Base-by-base conservation (phyloP, 1,139 yeast species). In the Candida frijolesensis region DNA sequence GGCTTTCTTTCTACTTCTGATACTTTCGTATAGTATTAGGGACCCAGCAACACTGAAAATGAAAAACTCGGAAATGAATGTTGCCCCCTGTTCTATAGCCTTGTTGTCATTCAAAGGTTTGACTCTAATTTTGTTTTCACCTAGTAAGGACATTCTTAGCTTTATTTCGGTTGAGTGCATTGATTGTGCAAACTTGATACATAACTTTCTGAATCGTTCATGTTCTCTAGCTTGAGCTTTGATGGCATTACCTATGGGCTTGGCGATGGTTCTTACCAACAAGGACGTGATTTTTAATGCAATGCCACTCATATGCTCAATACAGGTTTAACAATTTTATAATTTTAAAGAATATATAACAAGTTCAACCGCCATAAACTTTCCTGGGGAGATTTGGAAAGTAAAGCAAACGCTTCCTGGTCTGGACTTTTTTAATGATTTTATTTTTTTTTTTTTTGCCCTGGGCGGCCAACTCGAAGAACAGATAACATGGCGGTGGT, bases 21-120 rank as follows among this genome's bases (percentile, higher is more conserved):
- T 76, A 44, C 89, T 79, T 63, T 90, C 97, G 63, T 79, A 89
- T 25, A 89, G 63, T n/a, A 90, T 85, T 48, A 88, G 74, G 1
- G 86, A 79, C 5, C 96, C 96, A 2, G 96, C 96, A 22, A 89
- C 95, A 55, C 75, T 65, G 59, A 90, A 90, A 35, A 90, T 84
- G 60, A 90, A 86, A 35, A 84, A 66, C 64, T 90, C 96, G 39
- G 94, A 85, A 7, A 90, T 68, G 61, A 89, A 83, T 45, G 80
- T 86, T 44, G 96, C 96, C 1, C 96, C 96, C 51, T 78, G 83
- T 54, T 90, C 96, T 42, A 90, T 82, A 42, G 97, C 97, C 62
- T 84, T 85, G 22, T 85, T 84, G 58, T 90, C 96, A 62, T 89
- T 90, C 60, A 90, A 76, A 0, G 96, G 96, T 44, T 96, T 76